phyloP scores from a whole-genome alignment of 371 early-diverging fungal genomes.

The Chytridium lagenaria region DNA sequence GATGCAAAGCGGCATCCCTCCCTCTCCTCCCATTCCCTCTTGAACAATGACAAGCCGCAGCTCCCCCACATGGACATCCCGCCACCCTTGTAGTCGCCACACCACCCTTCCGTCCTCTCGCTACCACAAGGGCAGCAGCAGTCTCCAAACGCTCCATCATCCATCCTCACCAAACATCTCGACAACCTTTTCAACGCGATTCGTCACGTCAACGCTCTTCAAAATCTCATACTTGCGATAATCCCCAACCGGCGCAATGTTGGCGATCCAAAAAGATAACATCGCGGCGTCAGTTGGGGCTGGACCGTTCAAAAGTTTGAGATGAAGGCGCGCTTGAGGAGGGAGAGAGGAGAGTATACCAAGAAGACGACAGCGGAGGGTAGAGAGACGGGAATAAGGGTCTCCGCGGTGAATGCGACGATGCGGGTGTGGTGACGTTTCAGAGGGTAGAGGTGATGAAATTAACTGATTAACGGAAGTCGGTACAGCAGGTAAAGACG shows the following conservation, averaged over 20 bases:
- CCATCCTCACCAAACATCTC: conserved; percentile 20
- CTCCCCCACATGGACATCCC: neutral
- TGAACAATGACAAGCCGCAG: neutral
- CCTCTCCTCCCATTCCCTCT: neutral
- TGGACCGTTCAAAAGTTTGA: conserved; percentile 30
- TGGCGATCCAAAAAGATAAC: conserved; percentile 39
- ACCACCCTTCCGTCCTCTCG: neutral
- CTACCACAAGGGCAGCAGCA: neutral
- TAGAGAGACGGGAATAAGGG: conserved; percentile 3
- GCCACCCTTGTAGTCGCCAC: neutral
- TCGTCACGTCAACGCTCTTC: conserved; percentile 20
- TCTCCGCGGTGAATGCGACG: neutral
- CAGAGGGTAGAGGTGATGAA: neutral
- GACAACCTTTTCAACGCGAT: conserved; percentile 31
- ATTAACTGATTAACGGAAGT: neutral
- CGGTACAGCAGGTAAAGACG: neutral
- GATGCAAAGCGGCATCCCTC: neutral
- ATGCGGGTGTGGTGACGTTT: conserved; percentile 2
- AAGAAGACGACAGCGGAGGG: conserved; percentile 1
- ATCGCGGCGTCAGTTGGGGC: conserved; percentile 21
- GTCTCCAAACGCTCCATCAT: conserved; percentile 10
- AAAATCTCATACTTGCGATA: conserved; percentile 32
- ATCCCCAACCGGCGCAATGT: conserved; percentile 31
- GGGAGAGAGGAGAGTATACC: neutral
- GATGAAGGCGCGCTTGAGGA: conserved; percentile 18